Conservation (phyloP, 495 filamentous ascomycete genomes). For the Neurospora tetrasperma region DNA sequence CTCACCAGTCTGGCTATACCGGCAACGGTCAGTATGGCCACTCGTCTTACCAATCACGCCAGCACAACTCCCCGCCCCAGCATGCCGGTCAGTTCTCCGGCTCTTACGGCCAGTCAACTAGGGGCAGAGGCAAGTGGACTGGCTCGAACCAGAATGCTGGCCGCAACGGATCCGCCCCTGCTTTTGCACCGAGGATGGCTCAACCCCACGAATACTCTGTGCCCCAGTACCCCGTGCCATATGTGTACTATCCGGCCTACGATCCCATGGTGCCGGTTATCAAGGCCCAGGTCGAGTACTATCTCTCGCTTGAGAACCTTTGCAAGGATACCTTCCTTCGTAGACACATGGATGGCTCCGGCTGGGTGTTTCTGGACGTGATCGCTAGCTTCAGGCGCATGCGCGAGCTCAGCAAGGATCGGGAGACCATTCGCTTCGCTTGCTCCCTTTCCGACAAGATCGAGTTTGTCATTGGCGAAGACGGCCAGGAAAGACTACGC, state of each 20-base stretch:
- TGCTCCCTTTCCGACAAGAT: constrained; percentile 59
- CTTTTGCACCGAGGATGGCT: constrained; percentile 11
- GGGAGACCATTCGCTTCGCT: constrained; percentile 62
- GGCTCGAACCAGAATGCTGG: constrained; percentile 7
- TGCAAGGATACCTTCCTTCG: constrained; percentile 89
- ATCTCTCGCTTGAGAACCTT: constrained; percentile 92
- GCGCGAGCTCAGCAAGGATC: constrained; percentile 52
- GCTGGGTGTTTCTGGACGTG: constrained; percentile 70
- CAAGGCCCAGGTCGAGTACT: constrained; percentile 76
- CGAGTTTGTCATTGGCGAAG: constrained; percentile 57
- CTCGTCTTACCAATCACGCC: constrained; percentile 17
- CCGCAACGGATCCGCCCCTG: constrained; percentile 11
- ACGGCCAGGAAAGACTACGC: constrained; percentile 74
- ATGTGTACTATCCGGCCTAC: constrained; percentile 7
- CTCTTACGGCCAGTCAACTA: constrained; percentile 10
- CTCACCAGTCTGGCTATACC: constrained; percentile 10
- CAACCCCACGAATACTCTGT: constrained; percentile 12
- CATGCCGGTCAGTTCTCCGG: constrained; percentile 14
- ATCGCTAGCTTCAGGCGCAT: constrained; percentile 81
- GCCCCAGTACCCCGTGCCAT: constrained; percentile 10
- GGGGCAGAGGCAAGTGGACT: constrained; percentile 20
- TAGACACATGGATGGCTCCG: constrained; percentile 86
- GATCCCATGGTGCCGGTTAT: constrained; percentile 17
- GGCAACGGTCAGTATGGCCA: constrained; percentile 20
- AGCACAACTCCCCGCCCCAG: constrained; percentile 13